Evolutionary conservation across 768 basidiomycete genomes (phyloP).

Genomic region (Termitomyces sp.): DNA sequence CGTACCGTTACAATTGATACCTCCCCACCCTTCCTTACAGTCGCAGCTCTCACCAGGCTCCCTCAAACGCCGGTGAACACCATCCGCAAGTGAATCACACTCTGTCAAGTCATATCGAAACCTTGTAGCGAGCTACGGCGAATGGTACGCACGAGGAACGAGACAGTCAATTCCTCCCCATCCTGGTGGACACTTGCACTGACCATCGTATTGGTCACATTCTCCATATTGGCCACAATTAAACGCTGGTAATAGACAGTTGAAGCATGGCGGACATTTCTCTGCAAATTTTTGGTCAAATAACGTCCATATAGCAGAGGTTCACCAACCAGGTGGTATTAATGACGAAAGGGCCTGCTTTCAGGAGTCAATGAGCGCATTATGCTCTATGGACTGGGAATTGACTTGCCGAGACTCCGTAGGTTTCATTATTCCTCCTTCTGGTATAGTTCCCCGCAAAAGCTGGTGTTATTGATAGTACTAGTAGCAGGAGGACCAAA

Average conservation of each 20-base stretch:
- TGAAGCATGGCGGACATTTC: constrained; percentile 88
- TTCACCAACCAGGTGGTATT: constrained; percentile 15
- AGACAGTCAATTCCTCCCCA: constrained; percentile 97
- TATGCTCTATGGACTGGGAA: not conserved
- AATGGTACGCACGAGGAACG: constrained; percentile 65
- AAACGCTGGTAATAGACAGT: constrained; percentile 89
- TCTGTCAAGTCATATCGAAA: constrained; percentile 39
- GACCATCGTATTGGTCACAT: constrained; percentile 89
- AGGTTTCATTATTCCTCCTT: constrained; percentile 12
- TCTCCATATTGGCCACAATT: constrained; percentile 88
- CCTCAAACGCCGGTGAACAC: constrained; percentile 75
- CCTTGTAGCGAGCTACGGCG: not conserved
- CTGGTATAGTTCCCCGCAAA: constrained; percentile 9
- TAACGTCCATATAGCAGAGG: no score
- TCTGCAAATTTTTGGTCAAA: constrained; percentile 22
- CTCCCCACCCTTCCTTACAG: constrained; percentile 93
- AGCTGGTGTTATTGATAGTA: constrained; percentile 1
- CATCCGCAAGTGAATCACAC: constrained; percentile 92
- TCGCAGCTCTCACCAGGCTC: constrained; percentile 72
- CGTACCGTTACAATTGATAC: constrained; percentile 96
- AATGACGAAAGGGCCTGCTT: constrained; percentile 15
- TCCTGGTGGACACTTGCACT: constrained; percentile 95
- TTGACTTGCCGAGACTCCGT: constrained; percentile 13
- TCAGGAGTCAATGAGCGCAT: not conserved
- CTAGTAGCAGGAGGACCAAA: not conserved